A percentile compares a stretch with the other conserved stretches of the same genome.
phyloP scores from a whole-genome alignment of 1,284 basidiomycete genomes.

The Marasmius sp. region DNA sequence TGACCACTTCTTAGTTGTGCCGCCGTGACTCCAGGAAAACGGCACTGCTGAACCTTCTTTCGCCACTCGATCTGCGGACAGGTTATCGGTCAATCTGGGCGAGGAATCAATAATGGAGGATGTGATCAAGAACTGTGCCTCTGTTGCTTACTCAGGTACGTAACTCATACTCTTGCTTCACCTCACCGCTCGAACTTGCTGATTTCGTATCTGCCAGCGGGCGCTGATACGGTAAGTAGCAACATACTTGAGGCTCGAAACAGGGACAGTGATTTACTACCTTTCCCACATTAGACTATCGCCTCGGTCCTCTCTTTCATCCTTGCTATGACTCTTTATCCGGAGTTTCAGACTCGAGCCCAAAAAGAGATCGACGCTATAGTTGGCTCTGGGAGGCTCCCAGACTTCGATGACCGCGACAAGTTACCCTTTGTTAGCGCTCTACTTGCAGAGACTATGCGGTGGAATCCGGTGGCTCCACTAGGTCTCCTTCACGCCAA shows the following conservation, averaged over 20 bases:
- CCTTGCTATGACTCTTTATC: constrained; percentile 27
- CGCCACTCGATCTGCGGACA: not conserved
- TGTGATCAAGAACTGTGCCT: not conserved
- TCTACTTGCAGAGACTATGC: constrained; percentile 17
- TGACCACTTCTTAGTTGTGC: no score
- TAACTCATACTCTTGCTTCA: not conserved
- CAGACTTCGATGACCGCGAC: constrained; percentile 31
- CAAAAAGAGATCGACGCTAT: constrained; percentile 34
- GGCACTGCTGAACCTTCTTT: not conserved
- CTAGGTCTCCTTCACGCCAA: not conserved
- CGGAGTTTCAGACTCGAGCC: constrained; percentile 23
- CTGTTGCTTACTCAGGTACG: not conserved
- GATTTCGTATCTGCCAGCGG: not conserved
- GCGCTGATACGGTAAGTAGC: constrained; percentile 16
- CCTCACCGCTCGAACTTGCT: not conserved
- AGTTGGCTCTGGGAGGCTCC: constrained; percentile 31
- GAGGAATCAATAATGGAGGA: not conserved
- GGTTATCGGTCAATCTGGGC: not conserved
- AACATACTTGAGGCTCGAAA: not conserved
- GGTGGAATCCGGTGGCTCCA: constrained; percentile 1
- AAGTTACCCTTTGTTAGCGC: constrained; percentile 31
- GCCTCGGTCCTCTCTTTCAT: constrained; percentile 23
- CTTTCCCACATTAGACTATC: constrained; percentile 15
- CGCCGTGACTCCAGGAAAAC: not conserved
- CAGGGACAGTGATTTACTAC: not conserved